Percentiles rank a stretch among this genome's conserved stretches.
These are phyloP conservation scores for Boletus tomentosulus DNA, from an alignment of 768 basidiomycete genomes.

Conservation along the genomic window DNA sequence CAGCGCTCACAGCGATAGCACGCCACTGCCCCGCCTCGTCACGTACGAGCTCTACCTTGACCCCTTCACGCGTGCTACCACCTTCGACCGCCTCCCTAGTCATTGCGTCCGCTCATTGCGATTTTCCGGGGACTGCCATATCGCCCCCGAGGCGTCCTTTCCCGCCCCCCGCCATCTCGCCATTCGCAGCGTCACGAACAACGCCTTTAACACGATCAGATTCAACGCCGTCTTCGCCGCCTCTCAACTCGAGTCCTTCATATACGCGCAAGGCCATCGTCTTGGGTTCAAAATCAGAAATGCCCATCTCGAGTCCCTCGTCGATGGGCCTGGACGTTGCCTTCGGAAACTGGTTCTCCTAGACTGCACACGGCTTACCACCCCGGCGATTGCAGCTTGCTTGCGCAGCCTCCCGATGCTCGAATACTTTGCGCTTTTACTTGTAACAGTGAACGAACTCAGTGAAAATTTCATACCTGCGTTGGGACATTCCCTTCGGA, in stretches of 20 bases:
- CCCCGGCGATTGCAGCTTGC: slow-evolving; percentile 26
- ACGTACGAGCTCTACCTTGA: slow-evolving; percentile 33
- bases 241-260: slow-evolving; percentile 33
- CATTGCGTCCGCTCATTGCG: slow-evolving; percentile 27
- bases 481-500: slow-evolving; percentile 26
- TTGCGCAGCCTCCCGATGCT: slow-evolving; percentile 17
- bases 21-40: slow-evolving; percentile 12
- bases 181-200: slow-evolving; percentile 32
- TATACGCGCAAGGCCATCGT: slow-evolving; percentile 31
- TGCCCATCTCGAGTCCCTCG: slow-evolving; percentile 31
- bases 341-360: slow-evolving; percentile 36
- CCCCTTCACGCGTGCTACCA: slow-evolving; percentile 25
- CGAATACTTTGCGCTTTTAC: slow-evolving; percentile 35
- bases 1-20: background rate
- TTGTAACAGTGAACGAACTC: slow-evolving; percentile 35
- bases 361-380: slow-evolving; percentile 32
- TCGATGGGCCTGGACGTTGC: slow-evolving; percentile 9
- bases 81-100: slow-evolving; percentile 29
- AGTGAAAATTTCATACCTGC: slow-evolving; percentile 29
- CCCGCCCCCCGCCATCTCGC: slow-evolving; percentile 26
- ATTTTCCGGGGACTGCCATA: slow-evolving; percentile 32
- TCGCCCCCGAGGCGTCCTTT: slow-evolving; percentile 11
- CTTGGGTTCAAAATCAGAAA: slow-evolving; percentile 37
- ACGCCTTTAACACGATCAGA: slow-evolving; percentile 32
- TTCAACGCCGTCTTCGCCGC: slow-evolving; percentile 26